Evolutionary conservation across 2,329 filamentous ascomycete species (phyloP).

Genomic region (Chalaropsis ovoidea): DNA sequence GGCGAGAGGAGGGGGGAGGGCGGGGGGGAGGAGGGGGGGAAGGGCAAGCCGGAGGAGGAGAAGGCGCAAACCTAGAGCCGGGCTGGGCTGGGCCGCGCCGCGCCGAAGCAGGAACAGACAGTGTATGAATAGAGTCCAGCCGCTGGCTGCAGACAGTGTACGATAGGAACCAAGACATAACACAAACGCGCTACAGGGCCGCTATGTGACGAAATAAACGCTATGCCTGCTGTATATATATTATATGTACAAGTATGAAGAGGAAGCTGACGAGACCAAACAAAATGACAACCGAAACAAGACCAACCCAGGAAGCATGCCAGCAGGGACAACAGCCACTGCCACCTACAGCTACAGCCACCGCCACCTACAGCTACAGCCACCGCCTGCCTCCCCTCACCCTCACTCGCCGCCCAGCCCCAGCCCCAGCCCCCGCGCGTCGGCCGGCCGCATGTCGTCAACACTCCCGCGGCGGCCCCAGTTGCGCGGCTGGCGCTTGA

Average conservation of each 20-base stretch:
- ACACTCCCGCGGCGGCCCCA: slow-evolving; percentile 80
- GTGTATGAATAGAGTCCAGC: background rate
- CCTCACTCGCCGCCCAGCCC: slow-evolving; percentile 22
- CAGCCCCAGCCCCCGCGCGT: slow-evolving; percentile 30
- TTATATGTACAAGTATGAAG: slow-evolving; percentile 10
- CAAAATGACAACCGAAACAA: background rate
- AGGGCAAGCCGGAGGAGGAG: background rate
- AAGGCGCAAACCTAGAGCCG: background rate
- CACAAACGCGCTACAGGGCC: background rate
- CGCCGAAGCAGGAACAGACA: background rate
- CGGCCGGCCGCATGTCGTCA: slow-evolving; percentile 40
- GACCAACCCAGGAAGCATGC: background rate
- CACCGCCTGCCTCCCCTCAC: background rate
- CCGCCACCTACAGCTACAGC: background rate
- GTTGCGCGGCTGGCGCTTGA: slow-evolving; percentile 80
- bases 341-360: no score
- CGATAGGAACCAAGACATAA: background rate
- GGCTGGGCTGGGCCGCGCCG: background rate
- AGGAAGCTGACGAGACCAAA: background rate
- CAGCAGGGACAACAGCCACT: background rate
- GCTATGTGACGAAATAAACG: slow-evolving; percentile 1
- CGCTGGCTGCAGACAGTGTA: background rate
- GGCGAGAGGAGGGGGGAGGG: background rate
- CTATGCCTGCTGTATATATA: slow-evolving; percentile 15
- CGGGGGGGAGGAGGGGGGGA: background rate